Evolutionary conservation across 2,329 filamentous ascomycete genomes (phyloP), one percentile per base, ranked within the genome.

Genomic region (Simplicillium aogashimaense): DNA sequence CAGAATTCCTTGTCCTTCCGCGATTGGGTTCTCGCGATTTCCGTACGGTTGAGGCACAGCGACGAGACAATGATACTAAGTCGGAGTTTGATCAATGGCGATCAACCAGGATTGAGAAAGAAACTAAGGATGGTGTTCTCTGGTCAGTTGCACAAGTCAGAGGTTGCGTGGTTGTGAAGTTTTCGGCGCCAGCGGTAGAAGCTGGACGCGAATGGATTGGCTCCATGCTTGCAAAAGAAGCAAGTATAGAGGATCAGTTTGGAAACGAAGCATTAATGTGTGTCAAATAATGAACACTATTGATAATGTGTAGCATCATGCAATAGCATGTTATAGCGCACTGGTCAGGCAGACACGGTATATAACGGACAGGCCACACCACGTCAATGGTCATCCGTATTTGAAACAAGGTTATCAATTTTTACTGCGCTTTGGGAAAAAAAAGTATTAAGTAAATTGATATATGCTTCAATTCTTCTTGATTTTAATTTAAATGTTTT

Each of bases 91-190:
- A 76, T 44, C 53, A 52, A 33, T 81, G 78, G 77, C 68, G 81
- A 39, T 56, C 58, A 20, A 55, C 55, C 38, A 71, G 83, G 44
- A 64, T 83, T 15, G 55, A 59, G 40, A 66, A 69, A 53, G 84
- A 92, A 57, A 70, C 63, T 45, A 54, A 61, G 9, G 66, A 72
- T 37, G 74, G 74, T 13, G 60, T 94, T 3, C 66, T 90, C 3
- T 95, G 88, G 86, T 89, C 87, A 18, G 86, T 84, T 11, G 85
- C 88, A 12, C 74, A 73, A 18, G 78, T 94, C 29, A 74, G 88
- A 39, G 83, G 86, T 4, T 95, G 90, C 53, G 82, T 92, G 3
- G 72, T 95, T 18, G 83, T 97, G 50, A 97, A 97, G 59, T 94
- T 97, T 57, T 87, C 86, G 2, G 86, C 89, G 2, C 72, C 70